These are phyloP conservation scores for Eucommia ulmoides DNA, from an alignment of 257 asterid species.

Conservation along the genomic window DNA sequence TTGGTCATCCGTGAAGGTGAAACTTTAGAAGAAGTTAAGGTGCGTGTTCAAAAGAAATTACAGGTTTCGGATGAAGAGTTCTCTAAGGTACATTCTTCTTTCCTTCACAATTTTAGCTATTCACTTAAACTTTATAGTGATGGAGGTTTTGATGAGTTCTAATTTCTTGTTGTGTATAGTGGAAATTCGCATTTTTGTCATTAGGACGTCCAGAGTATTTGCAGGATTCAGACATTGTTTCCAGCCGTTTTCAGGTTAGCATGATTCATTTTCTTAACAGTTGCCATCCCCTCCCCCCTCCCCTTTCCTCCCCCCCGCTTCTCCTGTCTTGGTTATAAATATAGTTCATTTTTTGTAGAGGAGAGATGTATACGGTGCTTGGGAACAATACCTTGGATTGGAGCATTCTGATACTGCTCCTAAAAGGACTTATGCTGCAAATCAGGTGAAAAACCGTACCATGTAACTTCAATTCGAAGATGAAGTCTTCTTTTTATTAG, in stretches of 20 bases:
- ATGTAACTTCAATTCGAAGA: not conserved
- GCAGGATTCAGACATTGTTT: constrained; percentile 69
- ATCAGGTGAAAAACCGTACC: constrained; percentile 38
- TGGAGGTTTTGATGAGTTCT: constrained; percentile 1
- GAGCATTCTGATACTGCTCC: constrained; percentile 91
- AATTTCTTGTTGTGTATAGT: constrained; percentile 31
- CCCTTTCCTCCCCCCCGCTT: constrained; percentile 4
- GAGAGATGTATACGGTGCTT: constrained; percentile 87
- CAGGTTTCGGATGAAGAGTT: constrained; percentile 89
- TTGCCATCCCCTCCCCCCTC: constrained; percentile 1
- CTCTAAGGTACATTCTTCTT: constrained; percentile 38
- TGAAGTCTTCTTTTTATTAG: not conserved
- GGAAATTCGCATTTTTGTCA: constrained; percentile 90
- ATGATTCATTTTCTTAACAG: not conserved
- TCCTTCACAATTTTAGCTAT: not conserved
- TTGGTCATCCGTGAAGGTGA: constrained; percentile 88
- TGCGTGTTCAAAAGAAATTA: constrained; percentile 77
- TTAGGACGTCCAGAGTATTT: constrained; percentile 96
- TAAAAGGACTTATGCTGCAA: constrained; percentile 58
- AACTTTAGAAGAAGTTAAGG: constrained; percentile 66
- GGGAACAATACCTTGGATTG: constrained; percentile 97
- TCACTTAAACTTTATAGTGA: not conserved
- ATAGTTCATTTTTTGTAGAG: constrained; percentile 29
- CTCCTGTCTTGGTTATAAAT: constrained; percentile 3
- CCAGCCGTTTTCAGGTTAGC: constrained; percentile 76